Conservation (phyloP, 768 basidiomycete genomes). For the Lactifluus volemus region DNA sequence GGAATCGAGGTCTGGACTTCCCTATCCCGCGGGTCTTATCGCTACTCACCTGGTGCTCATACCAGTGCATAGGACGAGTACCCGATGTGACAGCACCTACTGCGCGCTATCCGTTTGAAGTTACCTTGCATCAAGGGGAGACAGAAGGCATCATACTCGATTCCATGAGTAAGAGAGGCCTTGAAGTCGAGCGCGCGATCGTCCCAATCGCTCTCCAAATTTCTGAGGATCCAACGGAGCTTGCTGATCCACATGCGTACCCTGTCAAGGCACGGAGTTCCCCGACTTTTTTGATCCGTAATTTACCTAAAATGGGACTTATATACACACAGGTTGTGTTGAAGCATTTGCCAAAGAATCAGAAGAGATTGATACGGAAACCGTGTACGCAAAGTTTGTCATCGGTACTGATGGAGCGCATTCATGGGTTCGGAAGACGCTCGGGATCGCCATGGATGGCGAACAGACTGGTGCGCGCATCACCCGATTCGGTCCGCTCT, state of each 20-base stretch:
- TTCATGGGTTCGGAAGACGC: constrained; percentile 69
- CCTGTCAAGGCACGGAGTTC: constrained; percentile 26
- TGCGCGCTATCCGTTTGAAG: constrained; percentile 68
- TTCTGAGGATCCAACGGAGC: constrained; percentile 32
- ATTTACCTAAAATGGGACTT: background rate
- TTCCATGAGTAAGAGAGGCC: constrained; percentile 39
- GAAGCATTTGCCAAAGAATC: constrained; percentile 31
- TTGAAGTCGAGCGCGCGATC: constrained; percentile 44
- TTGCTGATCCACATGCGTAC: constrained; percentile 20
- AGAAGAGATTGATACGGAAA: constrained; percentile 35
- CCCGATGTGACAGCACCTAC: constrained; percentile 53
- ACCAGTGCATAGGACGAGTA: constrained; percentile 52
- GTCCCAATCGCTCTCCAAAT: constrained; percentile 42
- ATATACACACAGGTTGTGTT: constrained; percentile 38
- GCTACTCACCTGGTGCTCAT: background rate
- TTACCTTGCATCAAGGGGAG: constrained; percentile 55
- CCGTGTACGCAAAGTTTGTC: constrained; percentile 64
- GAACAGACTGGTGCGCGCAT: constrained; percentile 43
- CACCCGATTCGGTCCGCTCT: too few species aligned
- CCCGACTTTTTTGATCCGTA: background rate
- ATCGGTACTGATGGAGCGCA: constrained; percentile 77
- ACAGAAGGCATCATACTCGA: constrained; percentile 44
- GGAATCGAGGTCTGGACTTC: constrained; percentile 46
- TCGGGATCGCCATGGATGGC: constrained; percentile 66
- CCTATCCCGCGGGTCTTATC: too few species aligned